Evolutionary conservation across 2,329 filamentous ascomycete species (phyloP), one percentile per base, ranked within the genome.

Genomic region (Clathrospora elynae): DNA sequence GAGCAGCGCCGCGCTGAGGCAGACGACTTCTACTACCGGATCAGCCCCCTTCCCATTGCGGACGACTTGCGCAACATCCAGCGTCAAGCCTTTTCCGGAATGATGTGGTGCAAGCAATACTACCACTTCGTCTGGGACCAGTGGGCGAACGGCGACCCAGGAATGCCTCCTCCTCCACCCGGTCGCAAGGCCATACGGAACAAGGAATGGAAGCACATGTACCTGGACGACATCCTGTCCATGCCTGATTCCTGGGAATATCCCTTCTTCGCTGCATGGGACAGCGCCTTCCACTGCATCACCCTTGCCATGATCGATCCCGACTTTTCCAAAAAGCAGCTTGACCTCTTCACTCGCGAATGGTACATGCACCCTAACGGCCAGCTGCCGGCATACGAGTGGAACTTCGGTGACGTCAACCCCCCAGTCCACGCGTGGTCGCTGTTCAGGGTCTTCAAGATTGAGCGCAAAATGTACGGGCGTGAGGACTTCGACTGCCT

Each of bases 231-330:
- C 66, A 90, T 97, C 49, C 71, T 97, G 22, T 96, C 92, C 1
- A 96, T 97, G 92, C 93, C 92, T 1, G 92, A 97, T 70, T 96
- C 91, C 0, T 97, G 92, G 92, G 92, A 97, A 64, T 97, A 97
- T 61, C 92, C 92, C 0, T 97, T 96, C 76, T 96, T 96, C 68
- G 91, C 91, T 13, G 92, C 92, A 3, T 97, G 92, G 92, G 92
- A 97, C 69, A 92, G 88, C 40, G 92, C 91, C 4, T 97, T 97
- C 72, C 93, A 97, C 73, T 96, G 91, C 66, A 96, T 97, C 57
- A 89, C 91, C 0, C 74, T 97, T 49, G 88, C 93, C 25, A 96
- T 97, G 91, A 91, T 97, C 51, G 92, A 97, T 62, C 93, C 92
- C 0, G 92, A 96, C 28, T 96, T 96, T 62, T 91, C 92, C 41